Evolutionary conservation across 805 yeast genomes (phyloP), one percentile per base, ranked within the genome.

Genomic region (Saccharomyces mikatae): DNA sequence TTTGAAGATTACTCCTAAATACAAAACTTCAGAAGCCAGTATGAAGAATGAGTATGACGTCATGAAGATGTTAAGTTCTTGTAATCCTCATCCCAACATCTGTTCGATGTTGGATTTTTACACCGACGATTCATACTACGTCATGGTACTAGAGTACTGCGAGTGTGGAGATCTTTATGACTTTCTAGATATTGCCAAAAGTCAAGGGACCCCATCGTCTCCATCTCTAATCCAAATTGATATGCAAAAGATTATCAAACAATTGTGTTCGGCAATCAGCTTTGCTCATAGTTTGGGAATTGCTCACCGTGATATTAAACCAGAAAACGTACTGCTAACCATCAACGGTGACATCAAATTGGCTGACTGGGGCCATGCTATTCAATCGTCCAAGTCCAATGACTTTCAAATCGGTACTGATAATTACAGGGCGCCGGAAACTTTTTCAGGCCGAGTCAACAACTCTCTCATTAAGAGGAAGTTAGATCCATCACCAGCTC

Each of bases 361-460:
- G 49, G 83, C 88, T 54, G 90, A 85, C 66, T 85, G 89, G 88
- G 91, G 91, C 0, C 76, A 84, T 51, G 79, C 87, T 24, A 80
- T 85, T 1, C 60, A 63, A 3, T 56, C 58, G 2, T 53, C 62
- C n/a, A 56, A 60, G 46, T 67, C 73, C 21, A 57, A 53, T 10
- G 76, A 71, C 31, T 65, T 68, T 17, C 65, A 71, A 41, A 67
- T 89, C 57, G 97, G 97, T 29, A 84, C 91, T 26, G 96, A 89
- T 68, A 80, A 92, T 58, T 90, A 89, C 70, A 86, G 91, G 89
- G 95, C 96, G 1, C 97, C 97, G 3, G 97, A 90, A 69, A 77
- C 90, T 51, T 83, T 87, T 63, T 53, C 56, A 30, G 57, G 53
- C 47, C 44, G 24, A 13, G 13, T 17, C 17, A 10, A 13, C 6